Evolutionary conservation across 177 flowering plant species (phyloP), one percentile per base, ranked within the genome.

Genomic region (Tripterygium wilfordii): DNA sequence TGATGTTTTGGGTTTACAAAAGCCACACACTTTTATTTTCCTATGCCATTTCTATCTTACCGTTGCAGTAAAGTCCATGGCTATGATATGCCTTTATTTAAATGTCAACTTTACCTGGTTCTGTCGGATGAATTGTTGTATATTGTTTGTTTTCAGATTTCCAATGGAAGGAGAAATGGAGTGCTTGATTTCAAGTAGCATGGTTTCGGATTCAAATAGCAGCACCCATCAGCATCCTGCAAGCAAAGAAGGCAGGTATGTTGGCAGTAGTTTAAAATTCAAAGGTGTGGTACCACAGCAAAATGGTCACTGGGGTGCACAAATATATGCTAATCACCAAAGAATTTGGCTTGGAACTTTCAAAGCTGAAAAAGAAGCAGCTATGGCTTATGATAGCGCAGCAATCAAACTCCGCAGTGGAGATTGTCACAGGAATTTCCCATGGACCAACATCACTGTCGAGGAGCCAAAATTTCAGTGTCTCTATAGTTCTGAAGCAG

Each of bases 381-480:
- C 84, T 2, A 74, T 76, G 80, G 82, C 84, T 8, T 81, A 81
- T 36, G 88, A 81, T 36, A 78, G 82, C 13, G 82, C 84, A 0
- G 69, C 82, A 9, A 56, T 76, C 26, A 76, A 66, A 48, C 66
- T 81, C 21, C 60, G 82, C 1, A 64, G 60, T 19, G 64, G 69
- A 0, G 84, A 76, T 47, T 42, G 66, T 0, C 74, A 67, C 36
- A 56, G 80, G 28, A 81, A 81, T 55, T 69, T 70, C 46, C 73
- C 78, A 1, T 68, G 67, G 68, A 67, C 75, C 1, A 33, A 33
- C 25, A 22, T 49, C 49, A 57, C 75, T 14, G 10, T 41, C 17
- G 53, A 66, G 9, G 84, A 81, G 37, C 71, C 66, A 0, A 42
- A 43, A 6, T 81, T 81, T 31, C 82, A 74, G 33, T 43, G 42